Base-by-base conservation (phyloP, 148 eudicot genomes). In the Chenopodium berlandieri region DNA sequence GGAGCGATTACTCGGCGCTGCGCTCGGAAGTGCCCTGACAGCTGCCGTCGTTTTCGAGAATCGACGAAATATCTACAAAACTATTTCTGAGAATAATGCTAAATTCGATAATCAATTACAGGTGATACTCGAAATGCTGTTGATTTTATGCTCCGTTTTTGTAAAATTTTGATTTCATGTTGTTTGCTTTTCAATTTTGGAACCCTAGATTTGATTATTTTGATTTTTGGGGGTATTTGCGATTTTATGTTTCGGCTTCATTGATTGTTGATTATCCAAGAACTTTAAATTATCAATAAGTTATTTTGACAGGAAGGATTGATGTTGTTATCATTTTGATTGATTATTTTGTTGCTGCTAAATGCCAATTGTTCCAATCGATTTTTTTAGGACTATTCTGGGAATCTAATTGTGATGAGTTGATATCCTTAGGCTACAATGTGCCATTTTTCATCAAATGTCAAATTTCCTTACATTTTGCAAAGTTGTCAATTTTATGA, bases 1-100 rank as follows among this genome's bases (percentile, higher is more conserved):
- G 97, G 93, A 93, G 88, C 93, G 97, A 32, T 76, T 93, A 7
- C 90, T 93, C 2, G 97, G 93, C 23, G 88, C 89, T 67, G 92
- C 94, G 12, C 82, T 93, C 22, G 94, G 97, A 20, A 86, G 84
- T 44, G 52, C 79, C 22, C 67, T 91, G 8, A 74, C 88, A 27
- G 89, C 88, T 4, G 84, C 72, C 56, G 72, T 84, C 44, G 84
- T 91, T 4, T 87, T 90, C 79, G 91, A 93, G 84, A 90, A 91
- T 47, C 93, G 91, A 0, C 79, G 85, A 79, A 84, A 75, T 46
- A 87, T 93, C n/a, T 85, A 90, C 65, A 78, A 82, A n/a, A 80
- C 85, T 1, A 90, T 93, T 48, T 82, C 94, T 19, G 87, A 88
- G 31, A 75, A 37, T 44, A 83, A 86, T 78, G 81, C 91, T 25